Evolutionary conservation across 768 basidiomycete species (phyloP), one percentile per base, ranked within the genome.

Genomic region (Epithele typhae): DNA sequence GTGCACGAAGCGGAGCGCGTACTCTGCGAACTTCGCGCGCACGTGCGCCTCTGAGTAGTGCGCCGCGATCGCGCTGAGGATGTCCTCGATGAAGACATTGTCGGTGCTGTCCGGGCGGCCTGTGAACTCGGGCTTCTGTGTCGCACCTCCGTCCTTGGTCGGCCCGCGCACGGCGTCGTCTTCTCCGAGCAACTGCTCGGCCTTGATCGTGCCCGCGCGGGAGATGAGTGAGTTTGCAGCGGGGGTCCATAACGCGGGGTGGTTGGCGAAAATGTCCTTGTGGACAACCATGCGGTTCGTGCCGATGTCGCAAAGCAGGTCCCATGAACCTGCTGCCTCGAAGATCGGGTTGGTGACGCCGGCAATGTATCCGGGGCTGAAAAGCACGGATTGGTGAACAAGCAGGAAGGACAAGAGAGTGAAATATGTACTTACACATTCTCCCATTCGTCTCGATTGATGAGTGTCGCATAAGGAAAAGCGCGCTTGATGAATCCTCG

Each of bases 271-370:
- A 34, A 98, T 87, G 53, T 97, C 89, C 63, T 84, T 94, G 32
- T 89, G 83, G 12, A 98, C 84, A 2, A 83, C 83, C 48, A 99
- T 89, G 30, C 80, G 82, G 9, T 91, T 91, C 0, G 82, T 80
- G 39, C 90, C 86, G 51, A 97, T 82, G 61, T 98, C 92, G 64
- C 95, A 88, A 33, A 97, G 72, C 7, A 99, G 71, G 64, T 99
- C 96, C 96, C 96, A 99, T 11, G 79, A 76, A 0, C 84, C 81
- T 0, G 86, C 78, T 1, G 85, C 73, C 59, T 95, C 92, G 66
- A 97, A 97, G 37, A 97, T 92, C 2, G 94, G 96, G 59, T 99
- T 99, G 1, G 91, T 94, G 3, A 98, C 95, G 1, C 96, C 96
- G 9, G 94, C 96, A 43, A 99, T 93, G 61, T 85, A 99, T 11